phyloP scores from a whole-genome alignment of 2,329 filamentous ascomycete species.

The Xylaria sp. region DNA sequence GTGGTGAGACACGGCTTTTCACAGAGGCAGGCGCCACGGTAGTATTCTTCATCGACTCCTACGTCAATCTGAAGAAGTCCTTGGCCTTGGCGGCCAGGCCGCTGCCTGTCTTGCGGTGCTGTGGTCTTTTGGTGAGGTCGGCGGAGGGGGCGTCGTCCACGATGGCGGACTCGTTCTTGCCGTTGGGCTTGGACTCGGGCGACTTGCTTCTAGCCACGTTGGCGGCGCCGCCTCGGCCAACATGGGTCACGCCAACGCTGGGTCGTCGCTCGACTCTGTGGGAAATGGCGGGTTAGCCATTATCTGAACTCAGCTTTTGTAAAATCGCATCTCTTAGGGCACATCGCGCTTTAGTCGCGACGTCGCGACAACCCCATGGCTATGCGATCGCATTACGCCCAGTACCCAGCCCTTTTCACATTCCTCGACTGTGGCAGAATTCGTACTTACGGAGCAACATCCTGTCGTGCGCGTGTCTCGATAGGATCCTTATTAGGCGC shows the following conservation, averaged over 20 bases:
- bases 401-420: not conserved
- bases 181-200: constrained; percentile 15
- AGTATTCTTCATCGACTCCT: constrained; percentile 40
- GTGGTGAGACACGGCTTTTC: not conserved
- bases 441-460: constrained; percentile 75
- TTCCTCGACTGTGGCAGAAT: not conserved
- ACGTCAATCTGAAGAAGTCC: constrained; percentile 62
- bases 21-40: not conserved
- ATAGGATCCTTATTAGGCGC: constrained; percentile 75
- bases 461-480: constrained; percentile 82
- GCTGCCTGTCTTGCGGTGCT: constrained; percentile 11
- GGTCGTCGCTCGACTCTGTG: constrained; percentile 64
- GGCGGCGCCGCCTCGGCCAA: constrained; percentile 79
- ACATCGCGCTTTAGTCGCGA: not conserved
- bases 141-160: constrained; percentile 45
- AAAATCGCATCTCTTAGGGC: not conserved
- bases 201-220: constrained; percentile 67
- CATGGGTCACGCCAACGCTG: constrained; percentile 70
- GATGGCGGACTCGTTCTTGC: constrained; percentile 9
- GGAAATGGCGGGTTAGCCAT: constrained; percentile 1
- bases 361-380: not conserved
- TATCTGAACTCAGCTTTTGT: not conserved
- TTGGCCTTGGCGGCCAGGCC: constrained; percentile 58
- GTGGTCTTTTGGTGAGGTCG: constrained; percentile 40
- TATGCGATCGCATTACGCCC: not conserved